Base-by-base conservation (phyloP, 2,329 filamentous ascomycete species). In the Venturia oleaginea region DNA sequence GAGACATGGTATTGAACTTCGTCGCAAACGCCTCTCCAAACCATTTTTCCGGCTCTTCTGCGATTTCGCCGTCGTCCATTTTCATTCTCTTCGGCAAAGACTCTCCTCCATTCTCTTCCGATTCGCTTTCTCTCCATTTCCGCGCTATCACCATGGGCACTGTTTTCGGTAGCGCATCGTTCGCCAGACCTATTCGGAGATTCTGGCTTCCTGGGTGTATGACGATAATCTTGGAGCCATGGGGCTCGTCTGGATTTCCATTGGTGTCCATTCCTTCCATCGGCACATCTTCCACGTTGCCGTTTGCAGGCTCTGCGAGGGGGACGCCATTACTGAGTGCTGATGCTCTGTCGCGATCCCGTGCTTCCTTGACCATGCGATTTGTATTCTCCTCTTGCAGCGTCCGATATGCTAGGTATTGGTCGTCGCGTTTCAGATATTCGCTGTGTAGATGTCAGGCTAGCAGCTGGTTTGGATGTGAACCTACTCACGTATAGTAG, bases 361-460 rank as follows among this genome's bases (percentile, higher is more conserved):
- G 91, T 30, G 92, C 92, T 65, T 83, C 88, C 75, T 92, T 91
- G 42, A 94, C 87, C 75, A 96, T 88, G 67, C 86, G 85, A 67
- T 94, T 92, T 68, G 91, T 84, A 61, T 86, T 88, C 70, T 93
- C 91, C 75, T 99, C 94, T 76, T 87, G 89, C 71, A 96, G 91
- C 19, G 96, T 84, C 71, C 94, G 87, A 64, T 93, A 85, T 15
- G 93, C 91, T 40, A 99, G 86, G 66, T 96, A 87, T 78, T 99
- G 94, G 71, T 97, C 94, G 79, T 99, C 94, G 72, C 93, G 89
- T 80, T 99, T 99, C 78, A 99, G 90, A 71, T 96, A 99, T 74
- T 99, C 94, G 67, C 92, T 96, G 69, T 38, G 63, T 57, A 27
- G 13, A 38, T 15, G 30, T 27, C 15, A 27, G 65, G 63, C 43